Conservation (phyloP, 176 grass and related monocot species). For the Otatea glauca region DNA sequence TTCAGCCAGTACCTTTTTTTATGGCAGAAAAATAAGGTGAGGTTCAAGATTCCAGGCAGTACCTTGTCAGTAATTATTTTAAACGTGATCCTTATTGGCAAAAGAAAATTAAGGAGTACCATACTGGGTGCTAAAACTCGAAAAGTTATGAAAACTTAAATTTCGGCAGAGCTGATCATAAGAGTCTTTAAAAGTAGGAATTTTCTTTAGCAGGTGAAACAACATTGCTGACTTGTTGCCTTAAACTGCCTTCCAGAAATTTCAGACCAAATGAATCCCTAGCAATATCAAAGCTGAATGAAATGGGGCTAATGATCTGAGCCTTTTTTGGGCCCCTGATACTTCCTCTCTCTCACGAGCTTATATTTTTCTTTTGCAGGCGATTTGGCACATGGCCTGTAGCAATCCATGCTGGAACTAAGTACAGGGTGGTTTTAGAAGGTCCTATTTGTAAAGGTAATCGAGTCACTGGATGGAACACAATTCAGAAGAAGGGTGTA, state of each 20-base stretch:
- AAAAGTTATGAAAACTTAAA: not conserved
- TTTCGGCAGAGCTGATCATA: not conserved
- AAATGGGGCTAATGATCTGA: not conserved
- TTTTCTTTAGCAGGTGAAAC: constrained; percentile 18
- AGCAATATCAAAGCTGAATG: constrained; percentile 33
- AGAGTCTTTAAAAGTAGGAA: not conserved
- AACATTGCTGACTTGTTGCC: not conserved
- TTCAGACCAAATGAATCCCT: constrained; percentile 20
- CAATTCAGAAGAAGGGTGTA: constrained; percentile 48
- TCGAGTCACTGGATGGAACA: constrained; percentile 77
- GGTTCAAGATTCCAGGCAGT: not conserved
- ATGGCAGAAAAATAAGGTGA: not conserved
- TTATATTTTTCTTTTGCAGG: constrained; percentile 49
- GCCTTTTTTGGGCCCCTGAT: not conserved
- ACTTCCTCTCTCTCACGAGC: constrained; percentile 8
- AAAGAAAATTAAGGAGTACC: not conserved
- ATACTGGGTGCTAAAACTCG: not conserved
- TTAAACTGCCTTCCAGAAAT: constrained; percentile 8
- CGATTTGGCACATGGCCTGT: constrained; percentile 86
- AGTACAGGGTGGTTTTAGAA: constrained; percentile 69
- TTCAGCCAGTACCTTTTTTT: not conserved
- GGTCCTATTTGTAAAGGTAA: constrained; percentile 89
- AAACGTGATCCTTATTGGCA: constrained; percentile 25
- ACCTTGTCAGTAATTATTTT: constrained; percentile 18
- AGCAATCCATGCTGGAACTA: constrained; percentile 61